Conservation (phyloP, 176 grass and related monocot genomes). For the Guadua angustifolia region DNA sequence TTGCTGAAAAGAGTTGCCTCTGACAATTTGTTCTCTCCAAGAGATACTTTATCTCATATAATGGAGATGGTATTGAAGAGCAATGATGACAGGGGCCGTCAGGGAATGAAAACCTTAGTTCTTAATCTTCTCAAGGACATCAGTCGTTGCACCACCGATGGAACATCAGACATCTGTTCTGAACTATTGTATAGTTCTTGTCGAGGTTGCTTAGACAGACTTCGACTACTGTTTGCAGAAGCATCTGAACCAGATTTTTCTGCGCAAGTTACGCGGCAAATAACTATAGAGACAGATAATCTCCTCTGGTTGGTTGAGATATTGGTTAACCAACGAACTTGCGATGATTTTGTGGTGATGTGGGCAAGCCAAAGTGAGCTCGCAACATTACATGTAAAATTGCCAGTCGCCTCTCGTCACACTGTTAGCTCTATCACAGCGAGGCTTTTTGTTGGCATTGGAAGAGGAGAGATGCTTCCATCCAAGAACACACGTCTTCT, state of each 20-base stretch:
- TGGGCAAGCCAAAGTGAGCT: constrained; percentile 73
- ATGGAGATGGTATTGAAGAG: constrained; percentile 81
- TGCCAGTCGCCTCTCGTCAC: constrained; percentile 59
- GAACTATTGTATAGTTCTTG: constrained; percentile 64
- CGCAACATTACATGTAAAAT: constrained; percentile 55
- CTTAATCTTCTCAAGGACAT: constrained; percentile 81
- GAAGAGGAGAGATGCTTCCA: constrained; percentile 84
- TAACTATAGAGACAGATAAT: constrained; percentile 79
- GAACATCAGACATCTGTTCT: constrained; percentile 56
- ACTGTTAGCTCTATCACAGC: constrained; percentile 67
- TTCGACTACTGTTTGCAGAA: constrained; percentile 48
- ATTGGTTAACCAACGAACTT: constrained; percentile 56
- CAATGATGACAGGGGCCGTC: constrained; percentile 67
- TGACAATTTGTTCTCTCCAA: constrained; percentile 55
- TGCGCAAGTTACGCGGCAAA: constrained; percentile 45
- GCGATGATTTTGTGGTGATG: constrained; percentile 62
- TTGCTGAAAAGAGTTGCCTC: constrained; percentile 70
- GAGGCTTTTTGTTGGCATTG: constrained; percentile 80
- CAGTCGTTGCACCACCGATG: constrained; percentile 44
- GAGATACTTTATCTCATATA: constrained; percentile 62
- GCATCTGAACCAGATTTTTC: constrained; percentile 58
- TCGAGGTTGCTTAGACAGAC: constrained; percentile 59
- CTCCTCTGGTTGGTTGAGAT: constrained; percentile 86
- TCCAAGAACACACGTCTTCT: constrained; percentile 56
- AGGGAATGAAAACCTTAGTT: constrained; percentile 84